phyloP scores from a whole-genome alignment of 345 rosid species.

The Balakata baccata region DNA sequence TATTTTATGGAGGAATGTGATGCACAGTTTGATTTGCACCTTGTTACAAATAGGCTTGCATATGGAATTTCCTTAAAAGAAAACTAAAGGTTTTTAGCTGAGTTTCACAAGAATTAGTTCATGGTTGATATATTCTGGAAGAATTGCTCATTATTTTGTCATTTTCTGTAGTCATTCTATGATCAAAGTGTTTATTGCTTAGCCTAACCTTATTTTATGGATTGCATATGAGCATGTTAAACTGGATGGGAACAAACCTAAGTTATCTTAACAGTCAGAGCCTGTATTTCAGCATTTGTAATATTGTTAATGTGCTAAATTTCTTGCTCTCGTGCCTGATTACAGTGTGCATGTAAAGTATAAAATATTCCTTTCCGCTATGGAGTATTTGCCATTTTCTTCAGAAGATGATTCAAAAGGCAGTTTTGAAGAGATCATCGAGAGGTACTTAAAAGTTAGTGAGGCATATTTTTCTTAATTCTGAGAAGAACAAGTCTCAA shows the following conservation, averaged over 20 bases:
- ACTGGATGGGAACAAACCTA: slow-evolving; percentile 4
- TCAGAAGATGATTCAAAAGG: slow-evolving; percentile 66
- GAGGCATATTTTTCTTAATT: slow-evolving; percentile 7
- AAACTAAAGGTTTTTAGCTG: background rate
- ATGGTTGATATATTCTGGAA: background rate
- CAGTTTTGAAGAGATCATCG: slow-evolving; percentile 91
- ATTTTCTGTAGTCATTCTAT: background rate
- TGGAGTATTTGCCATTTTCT: slow-evolving; percentile 85
- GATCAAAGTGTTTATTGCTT: background rate
- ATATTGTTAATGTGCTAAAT: slow-evolving; percentile 1
- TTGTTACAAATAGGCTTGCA: background rate
- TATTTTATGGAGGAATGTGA: background rate
- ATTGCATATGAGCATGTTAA: slow-evolving; percentile 6
- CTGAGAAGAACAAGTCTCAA: slow-evolving; percentile 11
- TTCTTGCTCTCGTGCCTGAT: slow-evolving; percentile 11
- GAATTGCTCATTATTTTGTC: background rate
- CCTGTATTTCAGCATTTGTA: background rate
- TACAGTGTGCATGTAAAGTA: slow-evolving; percentile 80
- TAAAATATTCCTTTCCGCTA: slow-evolving; percentile 86
- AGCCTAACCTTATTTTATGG: background rate
- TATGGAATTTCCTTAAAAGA: background rate
- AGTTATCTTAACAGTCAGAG: slow-evolving; percentile 1
- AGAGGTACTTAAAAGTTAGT: slow-evolving; percentile 52
- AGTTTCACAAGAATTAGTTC: background rate
- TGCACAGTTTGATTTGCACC: background rate